Evolutionary conservation across 2,329 filamentous ascomycete genomes (phyloP), one percentile per base, ranked within the genome.

Genomic region (Fusarium staphyleae): DNA sequence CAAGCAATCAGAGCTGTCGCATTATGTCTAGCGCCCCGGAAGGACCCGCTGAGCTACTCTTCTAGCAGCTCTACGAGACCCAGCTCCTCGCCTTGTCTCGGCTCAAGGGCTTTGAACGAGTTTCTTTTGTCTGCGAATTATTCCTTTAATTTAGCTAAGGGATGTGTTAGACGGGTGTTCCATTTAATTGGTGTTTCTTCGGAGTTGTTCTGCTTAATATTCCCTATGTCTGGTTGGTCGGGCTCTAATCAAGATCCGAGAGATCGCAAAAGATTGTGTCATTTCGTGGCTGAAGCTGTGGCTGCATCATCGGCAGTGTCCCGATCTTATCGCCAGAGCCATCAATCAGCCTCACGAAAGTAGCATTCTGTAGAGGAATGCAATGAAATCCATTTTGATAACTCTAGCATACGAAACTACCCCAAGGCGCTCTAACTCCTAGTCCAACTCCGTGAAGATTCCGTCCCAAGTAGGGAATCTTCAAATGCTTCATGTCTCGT

Each of bases 21-120:
- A 68, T 68, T 68, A 68, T 68, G 57, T 45, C 51, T 68, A 66
- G 65, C 54, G 65, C 41, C 48, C 60, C 63, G 62, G 63, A 64
- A 64, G 59, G 66, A 64, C 56, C 66, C 66, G 63, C 65, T 53
- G 42, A 45, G 46, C 49, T 62, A 55, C 54, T 34, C 36, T 48
- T 43, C 26, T 26, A 15, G 30, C 34, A 37, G 24, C 45, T 44
- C 36, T 48, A 49, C 47, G 19, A 54, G 48, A 34, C 24, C 45
- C 34, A 19, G 22, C 35, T 37, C 44, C 48, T 60, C 66, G 66
- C 65, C 60, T 64, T 68, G 48, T 60, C 61, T 68, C 66, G 66
- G 66, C 66, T 66, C 65, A 68, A 68, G 39, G 42, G 33, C 16
- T 56, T 50, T 42, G 29, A 42, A 51, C 44, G 26, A 39, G 29